These are phyloP conservation scores for Pleurotus platypus DNA, from an alignment of 768 basidiomycete species.

Conservation along the genomic window DNA sequence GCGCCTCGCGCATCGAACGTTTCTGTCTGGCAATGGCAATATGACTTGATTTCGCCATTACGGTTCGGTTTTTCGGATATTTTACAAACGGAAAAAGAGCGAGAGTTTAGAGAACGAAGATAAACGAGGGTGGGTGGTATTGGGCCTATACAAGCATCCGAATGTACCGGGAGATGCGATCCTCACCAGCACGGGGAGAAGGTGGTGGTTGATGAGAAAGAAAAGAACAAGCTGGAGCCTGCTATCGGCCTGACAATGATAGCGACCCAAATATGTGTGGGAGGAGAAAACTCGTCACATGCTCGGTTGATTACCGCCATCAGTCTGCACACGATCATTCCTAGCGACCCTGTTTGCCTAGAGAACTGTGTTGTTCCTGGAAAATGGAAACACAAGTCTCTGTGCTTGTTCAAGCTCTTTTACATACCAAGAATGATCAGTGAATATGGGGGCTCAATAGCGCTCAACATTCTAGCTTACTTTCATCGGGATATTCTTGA, in stretches of 20 bases:
- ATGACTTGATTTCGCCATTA: not conserved
- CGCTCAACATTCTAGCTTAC: too few relatives aligned
- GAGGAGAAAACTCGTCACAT: conserved; percentile 7
- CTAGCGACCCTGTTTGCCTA: not conserved
- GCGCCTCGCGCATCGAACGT: not conserved
- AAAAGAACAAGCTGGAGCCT: not conserved
- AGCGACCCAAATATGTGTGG: not conserved
- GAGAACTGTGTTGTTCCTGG: too few relatives aligned
- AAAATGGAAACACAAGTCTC: too few relatives aligned
- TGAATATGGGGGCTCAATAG: too few relatives aligned
- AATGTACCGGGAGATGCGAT: not conserved
- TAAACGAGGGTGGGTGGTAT: not conserved
- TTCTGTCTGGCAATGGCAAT: not conserved
- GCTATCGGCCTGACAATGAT: too few relatives aligned
- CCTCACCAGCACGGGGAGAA: not conserved
- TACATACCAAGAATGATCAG: too few relatives aligned
- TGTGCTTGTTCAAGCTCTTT: too few relatives aligned
- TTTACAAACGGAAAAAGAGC: not conserved
- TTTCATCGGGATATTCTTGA: too few relatives aligned
- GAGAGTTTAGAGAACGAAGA: not conserved
- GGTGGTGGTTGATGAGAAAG: not conserved
- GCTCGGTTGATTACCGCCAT: not conserved
- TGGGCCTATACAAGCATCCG: not conserved
- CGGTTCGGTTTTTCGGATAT: not conserved
- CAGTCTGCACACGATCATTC: not conserved